Conservation (phyloP, 108 stramenopile genomes). For the Cyclotella choctawhatcheeana region DNA sequence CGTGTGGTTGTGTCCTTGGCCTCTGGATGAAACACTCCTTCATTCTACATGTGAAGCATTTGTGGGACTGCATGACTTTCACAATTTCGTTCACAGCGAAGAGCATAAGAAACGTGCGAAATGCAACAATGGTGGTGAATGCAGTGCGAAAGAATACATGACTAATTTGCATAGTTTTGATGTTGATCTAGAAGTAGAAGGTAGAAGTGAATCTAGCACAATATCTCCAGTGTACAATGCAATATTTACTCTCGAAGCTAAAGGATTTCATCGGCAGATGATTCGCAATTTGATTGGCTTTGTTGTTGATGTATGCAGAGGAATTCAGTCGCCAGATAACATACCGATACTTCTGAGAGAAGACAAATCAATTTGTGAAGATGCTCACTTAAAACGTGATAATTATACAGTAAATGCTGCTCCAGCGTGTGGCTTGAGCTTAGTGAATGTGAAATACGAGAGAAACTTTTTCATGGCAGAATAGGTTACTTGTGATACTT, state of each 20-base stretch:
- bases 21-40: conserved; percentile 63
- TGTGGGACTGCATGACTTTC: conserved; percentile 67
- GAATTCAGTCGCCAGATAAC: conserved; percentile 30
- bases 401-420: conserved; percentile 57
- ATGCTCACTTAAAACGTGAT: neutral
- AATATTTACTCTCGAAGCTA: conserved; percentile 63
- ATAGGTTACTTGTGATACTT: too few species aligned
- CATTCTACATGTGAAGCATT: conserved; percentile 53
- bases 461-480: neutral
- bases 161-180: conserved; percentile 43
- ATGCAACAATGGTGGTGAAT: neutral
- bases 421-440: conserved; percentile 73
- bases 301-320: conserved; percentile 72
- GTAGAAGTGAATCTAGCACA: conserved; percentile 16
- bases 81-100: conserved; percentile 74
- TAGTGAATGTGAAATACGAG: conserved; percentile 55
- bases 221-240: conserved; percentile 57
- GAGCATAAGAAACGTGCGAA: conserved; percentile 41
- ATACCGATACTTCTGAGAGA: conserved; percentile 22
- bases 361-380: neutral
- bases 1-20: conserved; percentile 76
- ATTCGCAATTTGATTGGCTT: conserved; percentile 82
- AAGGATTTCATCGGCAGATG: conserved; percentile 82
- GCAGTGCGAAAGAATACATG: neutral
- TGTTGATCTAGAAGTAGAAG: conserved; percentile 22